Evolutionary conservation across 208 protist species (phyloP).

Genomic region (Trypanosoma mega): DNA sequence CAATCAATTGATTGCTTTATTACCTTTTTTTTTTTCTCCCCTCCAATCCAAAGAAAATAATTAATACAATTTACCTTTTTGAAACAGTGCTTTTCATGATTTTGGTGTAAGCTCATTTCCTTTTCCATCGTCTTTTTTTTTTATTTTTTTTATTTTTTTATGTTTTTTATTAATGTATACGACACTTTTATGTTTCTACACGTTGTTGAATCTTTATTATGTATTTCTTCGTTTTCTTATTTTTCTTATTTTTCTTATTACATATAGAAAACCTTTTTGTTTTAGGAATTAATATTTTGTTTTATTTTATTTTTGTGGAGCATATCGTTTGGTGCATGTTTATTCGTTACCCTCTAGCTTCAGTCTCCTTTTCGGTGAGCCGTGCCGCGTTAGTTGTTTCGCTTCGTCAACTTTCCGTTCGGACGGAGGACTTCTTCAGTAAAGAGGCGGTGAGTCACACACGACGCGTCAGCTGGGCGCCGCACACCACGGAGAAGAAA

Average conservation of each 20-base stretch:
- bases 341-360: conserved; percentile 11
- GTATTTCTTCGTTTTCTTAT: conserved; percentile 14
- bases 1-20: too few species aligned
- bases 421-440: conserved; percentile 89
- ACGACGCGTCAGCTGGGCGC: conserved; percentile 87
- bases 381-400: not conserved
- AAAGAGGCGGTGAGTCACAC: conserved; percentile 87
- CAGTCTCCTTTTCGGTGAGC: conserved; percentile 10
- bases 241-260: conserved; percentile 19
- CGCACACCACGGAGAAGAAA: conserved; percentile 91
- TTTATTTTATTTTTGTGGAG: conserved; percentile 7
- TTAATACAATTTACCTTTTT: too few species aligned
- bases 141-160: conserved; percentile 2
- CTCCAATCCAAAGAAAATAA: too few species aligned
- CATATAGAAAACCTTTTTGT: conserved; percentile 16
- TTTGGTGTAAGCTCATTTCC: conserved; percentile 4
- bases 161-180: conserved; percentile 1
- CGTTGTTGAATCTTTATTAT: not conserved
- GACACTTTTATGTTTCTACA: too few species aligned
- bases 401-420: conserved; percentile 54
- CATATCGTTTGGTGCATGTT: not conserved
- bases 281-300: conserved; percentile 18
- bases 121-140: conserved; percentile 6
- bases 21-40: too few species aligned
- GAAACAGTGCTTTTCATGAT: not conserved